Evolutionary conservation across 1,284 basidiomycete genomes (phyloP), one percentile per base, ranked within the genome.

Genomic region (Melampsora americana): DNA sequence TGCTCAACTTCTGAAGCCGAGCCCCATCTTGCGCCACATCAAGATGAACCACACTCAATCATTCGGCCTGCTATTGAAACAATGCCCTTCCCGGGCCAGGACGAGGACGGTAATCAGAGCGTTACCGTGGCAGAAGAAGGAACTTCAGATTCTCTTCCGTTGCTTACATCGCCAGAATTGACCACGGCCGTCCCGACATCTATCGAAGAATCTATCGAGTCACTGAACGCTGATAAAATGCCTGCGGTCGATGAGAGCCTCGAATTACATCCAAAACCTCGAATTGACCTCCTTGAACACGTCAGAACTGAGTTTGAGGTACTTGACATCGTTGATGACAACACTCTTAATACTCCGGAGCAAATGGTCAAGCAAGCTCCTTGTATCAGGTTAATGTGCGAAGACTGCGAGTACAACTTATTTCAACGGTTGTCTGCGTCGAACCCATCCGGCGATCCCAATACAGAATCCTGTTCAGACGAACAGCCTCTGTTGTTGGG

Each of bases 391-490:
- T 59, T 74, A 23, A 59, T 60, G 23, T 74, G 65, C 42, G 53
- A 74, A 60, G 56, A 62, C n/a, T 66, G 64, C 50, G 65, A 66
- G 12, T 74, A 74, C n/a, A 67, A 26, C 30, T n/a, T 74, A 12
- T 74, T 74, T 59, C 64, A 74, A 60, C 1, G 42, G 2, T 50
- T 71, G 32, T 59, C 12, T 56, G 35, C 32, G 16, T 35, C 32
- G 20, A 46, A 23, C 23, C 46, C 39, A 26, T 66, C 35, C 18
- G 46, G 7, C n/a, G 39, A 42, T 23, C 20, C 20, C 53, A 59
- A 39, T 12, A 20, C 67, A 70, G 39, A 11, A 48, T 60, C 53
- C 26, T 9, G 23, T 28, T 3, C 23, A 32, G 70, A 35, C 39
- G 50, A 59, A 20, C 30, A 74, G 32, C 59, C 42, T 35, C 30